Evolutionary conservation across 1,284 basidiomycete species (phyloP), one percentile per base, ranked within the genome.

Genomic region (Apiotrichum akiyoshidainum): DNA sequence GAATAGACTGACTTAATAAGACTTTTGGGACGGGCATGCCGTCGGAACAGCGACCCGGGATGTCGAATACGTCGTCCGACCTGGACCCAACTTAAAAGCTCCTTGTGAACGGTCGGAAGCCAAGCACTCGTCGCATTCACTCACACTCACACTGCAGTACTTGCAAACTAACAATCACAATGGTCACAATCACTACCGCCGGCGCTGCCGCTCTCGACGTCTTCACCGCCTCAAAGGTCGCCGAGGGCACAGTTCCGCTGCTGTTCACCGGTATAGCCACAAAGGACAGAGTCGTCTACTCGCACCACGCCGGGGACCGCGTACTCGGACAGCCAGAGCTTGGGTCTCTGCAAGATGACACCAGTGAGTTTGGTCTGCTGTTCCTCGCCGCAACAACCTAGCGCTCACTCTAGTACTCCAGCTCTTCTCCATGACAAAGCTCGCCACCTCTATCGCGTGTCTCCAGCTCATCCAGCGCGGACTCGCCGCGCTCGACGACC

Each of bases 371-470:
- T 45, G 14, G 59, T 61, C 4, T 53, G 58, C 16, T 31, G 70
- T 31, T 57, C 58, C 12, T 64, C 59, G n/a, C n/a, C n/a, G n/a
- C n/a, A n/a, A n/a, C n/a, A n/a, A n/a, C n/a, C n/a, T n/a, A n/a
- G n/a, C 65, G 40, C 49, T 65, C 0, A 71, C 69, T 14, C 3
- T 53, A 74, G 72, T 55, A 1, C 55, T 70, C 12, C 68, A 72
- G 55, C 54, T 72, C 13, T 74, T 68, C 59, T 72, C 70, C 10
- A 66, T 65, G 62, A 69, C 69, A 37, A 76, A 74, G 62, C 58
- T 74, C 8, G 61, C 74, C 19, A 58, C 57, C 3, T 57, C 58
- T 26, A 41, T 59, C 33, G 58, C 61, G 9, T 54, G 52, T 13
- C 37, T 63, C 10, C 61, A 59, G 52, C 61, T 63, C 14, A 34